Base-by-base conservation (phyloP, 169 alveolate genomes). In the Toxoplasma gondii region DNA sequence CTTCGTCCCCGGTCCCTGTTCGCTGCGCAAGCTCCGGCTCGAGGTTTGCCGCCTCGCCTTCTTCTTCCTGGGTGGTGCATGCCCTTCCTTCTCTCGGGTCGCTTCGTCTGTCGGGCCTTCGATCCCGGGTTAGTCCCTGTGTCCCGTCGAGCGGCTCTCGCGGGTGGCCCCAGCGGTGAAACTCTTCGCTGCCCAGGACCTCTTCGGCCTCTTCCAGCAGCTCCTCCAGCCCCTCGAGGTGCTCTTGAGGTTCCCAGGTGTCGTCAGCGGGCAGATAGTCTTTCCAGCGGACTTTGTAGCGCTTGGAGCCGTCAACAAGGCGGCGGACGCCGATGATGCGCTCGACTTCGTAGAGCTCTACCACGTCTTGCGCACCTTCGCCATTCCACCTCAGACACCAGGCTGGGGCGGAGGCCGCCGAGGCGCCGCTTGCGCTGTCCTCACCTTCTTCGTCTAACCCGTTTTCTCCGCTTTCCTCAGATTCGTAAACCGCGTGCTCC, bases 211-310 rank as follows among this genome's bases (percentile, higher is more conserved):
- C 69, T 34, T 78, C 87, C 17, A 64, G 86, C n/a, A n/a, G n/a
- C 88, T 82, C 90, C 80, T 53, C 92, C 12, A 86, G 80, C 9
- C 92, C 92, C 9, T 29, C 80, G 53, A 86, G 92, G n/a, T 86
- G 92, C 80, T 86, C 81, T 1, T 34, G 43, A 2, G 92, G 92
- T n/a, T 86, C 92, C 92, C 92, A 86, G 22, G 92, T 86, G 45
- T 86, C 92, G 49, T 86, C 92, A 10, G 92, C 70, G 10, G 92
- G 81, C 4, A n/a, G 54, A 27, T 86, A 86, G 29, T 39, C 92
- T 38, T 49, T n/a, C 92, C 92, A 86, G 16, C 92, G 7, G 36
- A 86, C 92, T n/a, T 53, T 44, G 80, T n/a, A 86, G 38, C 80
- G 36, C 45, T 34, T 44, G 49, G 34, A 5, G 1, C 92, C 92